These are phyloP conservation scores for Fusarium zealandicum DNA, from an alignment of 2,329 filamentous ascomycete species.

Conservation along the genomic window DNA sequence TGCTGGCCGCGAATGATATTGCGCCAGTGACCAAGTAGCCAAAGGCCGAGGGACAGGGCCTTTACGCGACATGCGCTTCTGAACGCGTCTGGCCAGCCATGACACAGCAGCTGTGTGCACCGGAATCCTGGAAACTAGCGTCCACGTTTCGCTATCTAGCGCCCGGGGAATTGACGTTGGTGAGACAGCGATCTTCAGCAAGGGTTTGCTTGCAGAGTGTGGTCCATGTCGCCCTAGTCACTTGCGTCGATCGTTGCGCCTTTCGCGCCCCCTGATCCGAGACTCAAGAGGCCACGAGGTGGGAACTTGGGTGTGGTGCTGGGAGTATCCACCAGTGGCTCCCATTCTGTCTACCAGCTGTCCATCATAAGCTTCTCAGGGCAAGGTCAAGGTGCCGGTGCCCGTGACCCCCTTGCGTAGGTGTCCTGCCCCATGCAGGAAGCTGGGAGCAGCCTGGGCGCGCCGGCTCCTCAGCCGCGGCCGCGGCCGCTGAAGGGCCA, in stretches of 20 bases:
- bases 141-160: not conserved
- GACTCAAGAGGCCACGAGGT: too few species aligned
- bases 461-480: not conserved
- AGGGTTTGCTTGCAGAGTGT: conserved; percentile 6
- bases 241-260: not conserved
- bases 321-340: not conserved
- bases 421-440: not conserved
- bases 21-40: not conserved
- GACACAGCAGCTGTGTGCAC: too few species aligned
- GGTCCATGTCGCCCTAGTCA: not conserved
- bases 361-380: not conserved
- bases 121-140: conserved; percentile 14
- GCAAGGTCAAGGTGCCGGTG: not conserved
- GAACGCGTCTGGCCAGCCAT: too few species aligned
- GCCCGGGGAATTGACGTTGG: conserved; percentile 12
- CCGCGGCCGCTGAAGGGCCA: not conserved
- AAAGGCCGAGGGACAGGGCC: not conserved
- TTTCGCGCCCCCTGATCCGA: not conserved
- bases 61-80: too few species aligned
- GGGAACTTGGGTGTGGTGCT: too few species aligned
- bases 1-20: not conserved
- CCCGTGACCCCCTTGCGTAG: not conserved
- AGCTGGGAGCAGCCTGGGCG: not conserved
- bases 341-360: not conserved
- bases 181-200: conserved; percentile 29